Evolutionary conservation across 345 rosid species (phyloP).

Genomic region (Garcia nutans): DNA sequence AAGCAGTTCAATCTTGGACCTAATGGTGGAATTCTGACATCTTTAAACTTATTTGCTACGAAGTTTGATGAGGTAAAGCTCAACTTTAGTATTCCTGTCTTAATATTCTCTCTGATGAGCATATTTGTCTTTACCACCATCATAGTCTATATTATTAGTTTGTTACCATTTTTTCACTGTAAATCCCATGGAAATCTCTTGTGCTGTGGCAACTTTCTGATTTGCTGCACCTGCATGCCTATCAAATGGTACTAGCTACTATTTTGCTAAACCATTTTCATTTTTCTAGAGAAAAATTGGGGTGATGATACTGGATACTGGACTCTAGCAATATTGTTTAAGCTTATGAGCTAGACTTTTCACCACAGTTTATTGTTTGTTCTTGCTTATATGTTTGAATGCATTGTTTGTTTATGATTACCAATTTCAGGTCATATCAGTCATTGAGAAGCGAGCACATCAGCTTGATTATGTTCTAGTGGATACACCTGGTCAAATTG

Average conservation of each 20-base stretch:
- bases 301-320: neutral
- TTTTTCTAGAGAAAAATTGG: neutral
- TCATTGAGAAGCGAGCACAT: slow-evolving; percentile 79
- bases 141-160: too few relatives aligned
- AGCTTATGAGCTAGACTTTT: neutral
- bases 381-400: neutral
- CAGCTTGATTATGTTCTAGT: slow-evolving; percentile 86
- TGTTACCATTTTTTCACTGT: too few relatives aligned
- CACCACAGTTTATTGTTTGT: neutral
- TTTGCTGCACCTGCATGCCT: too few relatives aligned
- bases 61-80: slow-evolving; percentile 70
- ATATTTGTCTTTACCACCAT: neutral
- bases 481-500: slow-evolving; percentile 93
- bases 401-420: neutral
- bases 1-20: slow-evolving; percentile 80
- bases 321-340: neutral
- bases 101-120: neutral
- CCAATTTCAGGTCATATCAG: slow-evolving; percentile 53
- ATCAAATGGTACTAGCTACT: too few relatives aligned
- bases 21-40: slow-evolving; percentile 76
- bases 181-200: too few relatives aligned
- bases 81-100: neutral
- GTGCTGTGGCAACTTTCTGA: too few relatives aligned
- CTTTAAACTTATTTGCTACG: slow-evolving; percentile 79
- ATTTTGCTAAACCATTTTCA: too few relatives aligned